These are phyloP conservation scores for Aegilops umbellulata DNA, from an alignment of 176 grass and related monocot genomes.

Conservation along the genomic window DNA sequence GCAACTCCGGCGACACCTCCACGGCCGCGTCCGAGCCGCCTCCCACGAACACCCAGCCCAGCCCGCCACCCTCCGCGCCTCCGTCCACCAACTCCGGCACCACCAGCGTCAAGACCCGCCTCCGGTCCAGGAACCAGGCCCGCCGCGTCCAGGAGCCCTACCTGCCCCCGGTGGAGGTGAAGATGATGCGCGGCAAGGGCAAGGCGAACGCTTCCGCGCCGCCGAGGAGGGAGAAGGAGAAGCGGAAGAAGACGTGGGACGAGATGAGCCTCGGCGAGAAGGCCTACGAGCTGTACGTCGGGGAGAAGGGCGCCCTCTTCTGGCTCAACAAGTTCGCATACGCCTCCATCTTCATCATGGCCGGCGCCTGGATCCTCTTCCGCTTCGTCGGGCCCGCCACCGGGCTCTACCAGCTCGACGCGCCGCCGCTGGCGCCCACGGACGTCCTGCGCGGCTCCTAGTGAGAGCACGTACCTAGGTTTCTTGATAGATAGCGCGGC, in stretches of 20 bases:
- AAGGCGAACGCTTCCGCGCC: not conserved
- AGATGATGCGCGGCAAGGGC: constrained; percentile 2
- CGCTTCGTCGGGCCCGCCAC: constrained; percentile 81
- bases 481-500: constrained; percentile 20
- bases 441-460: constrained; percentile 36
- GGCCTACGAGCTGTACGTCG: constrained; percentile 77
- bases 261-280: constrained; percentile 79
- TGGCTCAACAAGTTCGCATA: constrained; percentile 99
- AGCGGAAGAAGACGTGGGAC: constrained; percentile 65
- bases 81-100: not conserved
- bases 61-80: not conserved
- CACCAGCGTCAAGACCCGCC: constrained; percentile 49
- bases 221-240: constrained; percentile 23
- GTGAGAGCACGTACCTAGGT: not conserved
- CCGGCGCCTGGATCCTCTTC: constrained; percentile 85
- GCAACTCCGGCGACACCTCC: constrained; percentile 25
- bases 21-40: constrained; percentile 22
- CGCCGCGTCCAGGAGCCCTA: constrained; percentile 21
- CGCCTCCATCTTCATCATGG: constrained; percentile 79
- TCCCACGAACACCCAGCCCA: not conserved
- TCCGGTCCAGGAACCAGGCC: constrained; percentile 45
- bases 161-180: constrained; percentile 18
- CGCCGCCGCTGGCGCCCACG: constrained; percentile 54
- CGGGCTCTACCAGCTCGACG: constrained; percentile 84
- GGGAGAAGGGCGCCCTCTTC: constrained; percentile 86